A percentile compares a stretch with the other conserved stretches of the same genome.
These are phyloP conservation scores for Solanum chmielewskii DNA, from an alignment of 257 asterid species.

Conservation along the genomic window DNA sequence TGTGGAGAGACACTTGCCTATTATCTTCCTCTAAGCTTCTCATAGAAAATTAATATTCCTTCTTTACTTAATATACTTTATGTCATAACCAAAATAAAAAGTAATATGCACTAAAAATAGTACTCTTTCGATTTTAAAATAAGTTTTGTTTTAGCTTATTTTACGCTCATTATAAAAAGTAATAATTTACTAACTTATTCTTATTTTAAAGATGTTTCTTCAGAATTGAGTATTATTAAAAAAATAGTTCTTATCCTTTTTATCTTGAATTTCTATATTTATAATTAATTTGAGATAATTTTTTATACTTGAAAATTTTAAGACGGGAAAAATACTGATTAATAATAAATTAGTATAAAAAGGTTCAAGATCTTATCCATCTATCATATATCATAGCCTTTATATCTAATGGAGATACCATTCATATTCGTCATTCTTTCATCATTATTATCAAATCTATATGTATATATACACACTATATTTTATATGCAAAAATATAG, in stretches of 20 bases:
- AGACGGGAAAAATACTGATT: accelerated
- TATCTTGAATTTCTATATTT: neutral
- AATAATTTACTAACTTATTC: neutral
- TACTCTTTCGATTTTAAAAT: neutral
- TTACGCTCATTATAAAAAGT: neutral
- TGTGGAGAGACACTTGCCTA: conserved; percentile 6
- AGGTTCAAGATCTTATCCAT: neutral
- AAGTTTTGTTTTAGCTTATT: neutral
- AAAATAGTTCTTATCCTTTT: neutral
- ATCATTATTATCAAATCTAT: neutral
- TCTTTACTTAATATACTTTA: neutral
- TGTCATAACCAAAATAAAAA: neutral
- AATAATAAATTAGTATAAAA: neutral
- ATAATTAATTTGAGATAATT: neutral
- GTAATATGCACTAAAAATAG: neutral
- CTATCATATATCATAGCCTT: neutral
- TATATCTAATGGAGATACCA: neutral
- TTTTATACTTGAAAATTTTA: neutral
- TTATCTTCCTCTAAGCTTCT: neutral
- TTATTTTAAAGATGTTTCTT: neutral
- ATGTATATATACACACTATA: neutral
- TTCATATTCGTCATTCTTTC: neutral
- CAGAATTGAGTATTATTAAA: neutral
- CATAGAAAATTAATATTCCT: neutral
- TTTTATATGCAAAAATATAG: neutral